A percentile compares a stretch with the other conserved stretches of the same genome.
These are phyloP conservation scores for Fusarium haematococcum DNA, from an alignment of 2,329 filamentous ascomycete genomes.

Conservation along the genomic window DNA sequence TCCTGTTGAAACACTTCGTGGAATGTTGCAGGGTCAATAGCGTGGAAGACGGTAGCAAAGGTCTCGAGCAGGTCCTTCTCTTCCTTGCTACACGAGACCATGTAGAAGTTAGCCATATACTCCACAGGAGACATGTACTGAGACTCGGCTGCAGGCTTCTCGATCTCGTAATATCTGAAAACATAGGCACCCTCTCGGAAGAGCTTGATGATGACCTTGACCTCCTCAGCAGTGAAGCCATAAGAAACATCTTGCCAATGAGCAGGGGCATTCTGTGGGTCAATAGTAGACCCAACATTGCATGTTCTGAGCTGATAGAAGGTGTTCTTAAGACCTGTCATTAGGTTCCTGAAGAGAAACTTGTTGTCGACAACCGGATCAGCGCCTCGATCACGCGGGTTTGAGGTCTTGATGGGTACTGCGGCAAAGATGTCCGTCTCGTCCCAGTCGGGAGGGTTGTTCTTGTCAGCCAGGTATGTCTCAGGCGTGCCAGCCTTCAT, in stretches of 20 bases:
- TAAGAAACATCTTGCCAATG: constrained; percentile 98
- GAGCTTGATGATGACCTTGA: constrained; percentile 94
- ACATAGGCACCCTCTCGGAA: constrained; percentile 97
- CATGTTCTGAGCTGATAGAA: constrained; percentile 95
- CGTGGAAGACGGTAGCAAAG: constrained; percentile 98
- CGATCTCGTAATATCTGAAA: constrained; percentile 96
- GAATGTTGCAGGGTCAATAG: constrained; percentile 97
- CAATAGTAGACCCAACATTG: constrained; percentile 80
- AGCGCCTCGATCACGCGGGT: constrained; percentile 86
- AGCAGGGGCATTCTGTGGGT: constrained; percentile 80
- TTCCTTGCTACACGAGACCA: constrained; percentile 92
- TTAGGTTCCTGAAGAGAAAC: constrained; percentile 95
- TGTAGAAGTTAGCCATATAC: constrained; percentile 94
- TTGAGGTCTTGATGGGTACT: constrained; percentile 95
- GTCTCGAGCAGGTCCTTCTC: constrained; percentile 98
- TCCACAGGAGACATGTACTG: constrained; percentile 86
- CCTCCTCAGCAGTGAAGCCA: constrained; percentile 97
- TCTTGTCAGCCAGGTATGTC: constrained; percentile 85
- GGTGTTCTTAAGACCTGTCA: constrained; percentile 95
- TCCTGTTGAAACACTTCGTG: constrained; percentile 98
- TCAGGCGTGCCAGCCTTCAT: constrained; percentile 73
- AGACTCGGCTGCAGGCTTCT: constrained; percentile 79
- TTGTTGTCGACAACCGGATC: constrained; percentile 98
- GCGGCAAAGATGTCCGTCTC: constrained; percentile 98
- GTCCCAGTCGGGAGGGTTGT: constrained; percentile 90